Evolutionary conservation across 2,329 filamentous ascomycete species (phyloP).

Genomic region (Rhexocercosporidium sp.): DNA sequence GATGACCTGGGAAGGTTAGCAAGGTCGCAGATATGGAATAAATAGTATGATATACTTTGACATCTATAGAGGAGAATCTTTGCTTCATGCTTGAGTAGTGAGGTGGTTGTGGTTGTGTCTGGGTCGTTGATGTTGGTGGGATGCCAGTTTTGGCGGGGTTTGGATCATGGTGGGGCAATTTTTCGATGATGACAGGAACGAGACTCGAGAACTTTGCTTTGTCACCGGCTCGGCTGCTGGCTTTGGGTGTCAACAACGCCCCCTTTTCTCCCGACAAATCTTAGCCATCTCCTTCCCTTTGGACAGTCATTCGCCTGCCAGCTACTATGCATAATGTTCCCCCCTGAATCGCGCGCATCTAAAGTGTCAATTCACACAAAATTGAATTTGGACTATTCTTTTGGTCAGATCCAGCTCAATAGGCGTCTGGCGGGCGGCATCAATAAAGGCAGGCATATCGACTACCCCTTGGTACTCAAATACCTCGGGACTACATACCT

Average conservation of each 20-base stretch:
- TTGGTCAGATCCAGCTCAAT: no score
- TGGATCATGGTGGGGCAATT: constrained; percentile 18
- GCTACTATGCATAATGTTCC: no score
- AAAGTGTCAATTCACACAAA: no score
- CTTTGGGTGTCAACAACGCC: neutral
- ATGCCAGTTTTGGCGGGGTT: neutral
- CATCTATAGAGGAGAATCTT: constrained; percentile 78
- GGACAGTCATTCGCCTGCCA: no score
- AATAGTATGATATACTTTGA: constrained; percentile 58
- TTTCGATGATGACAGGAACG: constrained; percentile 20
- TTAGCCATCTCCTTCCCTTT: no score
- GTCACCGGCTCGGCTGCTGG: neutral
- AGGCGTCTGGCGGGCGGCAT: no score
- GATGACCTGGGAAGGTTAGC: constrained; percentile 69
- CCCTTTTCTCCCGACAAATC: neutral
- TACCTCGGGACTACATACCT: no score
- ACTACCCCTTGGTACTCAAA: no score
- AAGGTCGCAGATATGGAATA: neutral
- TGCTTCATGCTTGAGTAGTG: constrained; percentile 67
- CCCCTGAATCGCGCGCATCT: no score
- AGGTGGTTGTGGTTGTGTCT: constrained; percentile 3
- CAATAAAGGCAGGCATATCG: no score
- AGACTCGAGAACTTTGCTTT: neutral
- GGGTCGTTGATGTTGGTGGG: constrained; percentile 15
- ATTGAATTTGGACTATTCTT: no score